A percentile compares a stretch with the other conserved stretches of the same genome.
phyloP scores from a whole-genome alignment of 192 early-diverging fungal species.

The Phlyctochytrium planicorne region DNA sequence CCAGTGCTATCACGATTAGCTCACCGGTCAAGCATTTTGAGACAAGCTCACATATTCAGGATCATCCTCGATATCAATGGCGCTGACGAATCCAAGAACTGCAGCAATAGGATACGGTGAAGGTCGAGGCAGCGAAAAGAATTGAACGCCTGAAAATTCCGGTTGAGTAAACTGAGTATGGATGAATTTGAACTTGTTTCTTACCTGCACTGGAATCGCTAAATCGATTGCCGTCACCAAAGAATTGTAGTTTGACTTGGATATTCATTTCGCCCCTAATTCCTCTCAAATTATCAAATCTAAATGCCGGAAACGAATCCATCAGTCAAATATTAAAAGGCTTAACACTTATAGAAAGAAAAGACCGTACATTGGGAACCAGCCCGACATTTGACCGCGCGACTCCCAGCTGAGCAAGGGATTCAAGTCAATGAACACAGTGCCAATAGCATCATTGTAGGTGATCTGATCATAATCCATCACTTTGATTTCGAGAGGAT shows the following conservation, averaged over 20 bases:
- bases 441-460: conserved; percentile 73
- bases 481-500: conserved; percentile 74
- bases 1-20: conserved; percentile 52
- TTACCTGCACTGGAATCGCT: conserved; percentile 66
- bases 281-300: conserved; percentile 66
- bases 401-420: conserved; percentile 71
- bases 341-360: background rate
- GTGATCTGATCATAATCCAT: conserved; percentile 74
- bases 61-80: conserved; percentile 67
- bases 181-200: background rate
- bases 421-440: conserved; percentile 75
- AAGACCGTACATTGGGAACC: conserved; percentile 69
- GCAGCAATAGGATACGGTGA: conserved; percentile 50
- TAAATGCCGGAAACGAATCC: background rate
- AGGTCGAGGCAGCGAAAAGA: conserved; percentile 64
- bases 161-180: conserved; percentile 4
- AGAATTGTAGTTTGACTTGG: conserved; percentile 72
- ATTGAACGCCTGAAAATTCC: conserved; percentile 44
- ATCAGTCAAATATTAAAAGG: too few relatives aligned
- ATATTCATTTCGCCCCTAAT: conserved; percentile 73
- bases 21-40: background rate
- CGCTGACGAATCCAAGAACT: conserved; percentile 72
- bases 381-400: conserved; percentile 62
- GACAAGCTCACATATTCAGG: conserved; percentile 64
- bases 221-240: conserved; percentile 82